Percentiles rank a stretch among this genome's conserved stretches.
Evolutionary conservation across 1,284 basidiomycete species (phyloP).

Genomic region (Cutaneotrichosporon mucoides): DNA sequence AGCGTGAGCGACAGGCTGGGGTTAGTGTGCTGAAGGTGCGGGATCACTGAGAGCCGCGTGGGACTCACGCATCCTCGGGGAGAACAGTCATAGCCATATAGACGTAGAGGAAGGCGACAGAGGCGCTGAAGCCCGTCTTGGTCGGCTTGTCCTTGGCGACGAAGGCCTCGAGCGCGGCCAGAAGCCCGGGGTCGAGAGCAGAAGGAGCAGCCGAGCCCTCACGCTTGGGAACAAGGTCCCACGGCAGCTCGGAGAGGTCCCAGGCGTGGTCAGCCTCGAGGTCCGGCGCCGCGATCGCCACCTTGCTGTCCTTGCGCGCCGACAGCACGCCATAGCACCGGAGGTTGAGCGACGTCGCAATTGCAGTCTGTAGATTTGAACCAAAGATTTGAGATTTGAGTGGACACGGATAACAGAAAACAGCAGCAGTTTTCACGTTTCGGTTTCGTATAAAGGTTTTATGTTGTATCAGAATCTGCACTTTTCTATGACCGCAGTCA

Average conservation of each 20-base stretch:
- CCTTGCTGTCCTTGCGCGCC: conserved; percentile 66
- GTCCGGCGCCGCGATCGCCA: conserved; percentile 77
- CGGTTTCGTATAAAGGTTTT: too few species aligned
- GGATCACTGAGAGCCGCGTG: too few species aligned
- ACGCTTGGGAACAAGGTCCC: conserved; percentile 64
- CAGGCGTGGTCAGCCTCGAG: conserved; percentile 78
- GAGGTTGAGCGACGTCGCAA: conserved; percentile 91
- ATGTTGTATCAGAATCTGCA: conserved; percentile 10
- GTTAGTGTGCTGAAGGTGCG: not conserved
- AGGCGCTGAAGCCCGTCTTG: conserved; percentile 59
- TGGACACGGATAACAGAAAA: too few species aligned
- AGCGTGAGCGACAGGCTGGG: conserved; percentile 58
- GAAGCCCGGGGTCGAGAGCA: conserved; percentile 65
- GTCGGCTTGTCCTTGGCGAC: conserved; percentile 31
- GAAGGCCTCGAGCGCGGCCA: conserved; percentile 60
- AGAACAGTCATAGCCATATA: conserved; percentile 72
- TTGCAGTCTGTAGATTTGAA: conserved; percentile 63
- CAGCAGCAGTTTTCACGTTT: too few species aligned
- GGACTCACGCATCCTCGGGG: conserved; percentile 56
- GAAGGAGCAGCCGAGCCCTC: conserved; percentile 54
- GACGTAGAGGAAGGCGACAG: conserved; percentile 85
- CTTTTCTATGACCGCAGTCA: not conserved
- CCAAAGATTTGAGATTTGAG: too few species aligned
- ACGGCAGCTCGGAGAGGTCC: conserved; percentile 77
- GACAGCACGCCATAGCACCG: conserved; percentile 86